Evolutionary conservation across 192 early-diverging fungal species (phyloP), one percentile per base, ranked within the genome.

Genomic region (Coemansia aciculifera): DNA sequence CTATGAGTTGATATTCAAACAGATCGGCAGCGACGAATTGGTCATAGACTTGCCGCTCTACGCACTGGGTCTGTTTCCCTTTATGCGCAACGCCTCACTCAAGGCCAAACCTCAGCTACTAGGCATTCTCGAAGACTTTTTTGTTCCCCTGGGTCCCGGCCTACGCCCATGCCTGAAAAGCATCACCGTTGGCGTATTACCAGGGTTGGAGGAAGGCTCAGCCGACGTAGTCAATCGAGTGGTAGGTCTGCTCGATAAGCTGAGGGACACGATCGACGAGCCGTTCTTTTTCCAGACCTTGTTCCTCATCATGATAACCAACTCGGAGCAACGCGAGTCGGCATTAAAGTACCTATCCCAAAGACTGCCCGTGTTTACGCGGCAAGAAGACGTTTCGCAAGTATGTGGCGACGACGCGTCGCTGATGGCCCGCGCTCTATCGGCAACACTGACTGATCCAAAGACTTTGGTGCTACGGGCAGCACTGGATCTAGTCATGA

Each of bases 11-110:
- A 88, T 98, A 40, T 87, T 95, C 62, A 73, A 84, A 15, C 89
- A 85, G 27, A 92, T 86, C 29, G 72, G 92, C 85, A 65, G 74
- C 8, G 86, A 90, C 39, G 90, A 93, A 83, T 78, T 97, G 36
- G 87, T 85, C 11, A 85, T 89, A 13, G 96, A 98, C 67, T 85
- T 95, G 56, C 79, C 90, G 11, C 77, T 98, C 38, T 98, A 93
- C 84, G 91, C 94, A 4, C 89, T 87, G 62, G 96, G 96, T 0
- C 79, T 98, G 29, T 95, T 97, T 59, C 95, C 95, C 27, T 96
- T 97, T 71, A 80, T 95, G 62, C 90, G 93, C 75, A 86, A 93
- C 70, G 90, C 94, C 10, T 86, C 92, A 7, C 89, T 91, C 61
- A 85, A 84, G 32, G 88, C 93, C 39, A 96, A 96, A 87, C 93